Evolutionary conservation across 1,139 yeast species (phyloP), one percentile per base, ranked within the genome.

Genomic region (Suhomyces choctaworum): DNA sequence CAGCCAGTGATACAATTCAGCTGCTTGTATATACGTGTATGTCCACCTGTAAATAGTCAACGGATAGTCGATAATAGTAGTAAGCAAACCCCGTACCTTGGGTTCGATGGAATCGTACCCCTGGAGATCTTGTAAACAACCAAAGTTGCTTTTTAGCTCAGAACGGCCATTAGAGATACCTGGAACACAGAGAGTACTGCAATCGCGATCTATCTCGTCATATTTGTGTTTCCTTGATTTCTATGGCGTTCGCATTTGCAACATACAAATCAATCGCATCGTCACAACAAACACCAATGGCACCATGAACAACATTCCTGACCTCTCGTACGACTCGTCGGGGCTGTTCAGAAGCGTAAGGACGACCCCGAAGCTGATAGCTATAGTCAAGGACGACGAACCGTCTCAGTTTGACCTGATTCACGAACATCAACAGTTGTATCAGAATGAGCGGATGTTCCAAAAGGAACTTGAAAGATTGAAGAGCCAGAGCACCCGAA

Each of bases 401-500:
- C 23, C 32, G 13, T 13, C 16, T 8, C 25, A 13, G 7, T 22
- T 23, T 15, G 36, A 36, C 14, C 25, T 13, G 16, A 25, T 30
- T 13, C 29, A 31, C 21, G 29, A 31, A 16, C 29, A 34, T 3
- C 16, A 23, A 15, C n/a, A 11, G 15, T 10, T 33, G 17, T 28
- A 31, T 22, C 29, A 26, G 4, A 26, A 29, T 16, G 41, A 40
- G 22, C 29, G 36, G 19, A 47, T 48, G 31, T 60, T 62, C 41
- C 59, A 56, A 19, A 38, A 45, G 5, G 58, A 60, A 27, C 46
- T 61, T 9, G 50, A 51, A 17, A 45, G 47, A 16, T 44, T 62
- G 8, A 60, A 63, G 42, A 36, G 44, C n/a, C 54, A 55, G 21
- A 66, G 68, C 42, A 50, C 58, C 3, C 32, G 39, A 12, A 53